Evolutionary conservation across 305 asterid genomes (phyloP), one percentile per base, ranked within the genome.

Genomic region (Fraxinus ornus): DNA sequence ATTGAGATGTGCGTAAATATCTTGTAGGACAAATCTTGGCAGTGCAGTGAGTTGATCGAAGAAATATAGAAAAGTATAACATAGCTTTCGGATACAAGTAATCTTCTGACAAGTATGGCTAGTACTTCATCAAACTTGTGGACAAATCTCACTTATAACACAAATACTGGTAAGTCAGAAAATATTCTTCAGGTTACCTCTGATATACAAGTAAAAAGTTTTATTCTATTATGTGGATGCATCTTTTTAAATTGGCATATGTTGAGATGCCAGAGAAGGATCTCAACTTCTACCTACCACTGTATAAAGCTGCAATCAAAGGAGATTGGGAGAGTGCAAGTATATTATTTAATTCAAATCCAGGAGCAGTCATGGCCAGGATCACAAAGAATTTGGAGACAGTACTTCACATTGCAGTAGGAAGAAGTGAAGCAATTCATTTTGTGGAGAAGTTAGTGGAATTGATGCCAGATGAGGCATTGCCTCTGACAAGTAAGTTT

Each of bases 291-390:
- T 84, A 86, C 84, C 83, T 86, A 41, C 89, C 89, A 37, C 49
- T 86, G 37, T 84, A 84, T 41, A 86, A 84, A 84, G 87, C 87
- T 44, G 87, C 87, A 49, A 79, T 84, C 41, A 71, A 77, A 66
- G 89, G 87, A 62, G 87, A 84, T 24, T 86, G 89, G 89, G 87
- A 82, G 44, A 57, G 57, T 10, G 89, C 89, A 4, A 41, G 70
- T 39, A 76, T 21, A 19, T 81, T 84, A 80, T 79, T 86, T 49
- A 78, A 84, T 24, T 71, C 84, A 19, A 79, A 86, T 82, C 89
- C 87, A 8, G 84, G 82, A 70, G 80, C 86, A 4, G 15, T 82
- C 52, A 44, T 79, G 1, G 84, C 87, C 70, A 57, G 74, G 49
- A 79, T 86, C 47, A 28, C 87, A 55, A 86, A 79, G 85, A 86